Evolutionary conservation across 2,329 filamentous ascomycete species (phyloP).

Genomic region (Diaporthe helianthi): DNA sequence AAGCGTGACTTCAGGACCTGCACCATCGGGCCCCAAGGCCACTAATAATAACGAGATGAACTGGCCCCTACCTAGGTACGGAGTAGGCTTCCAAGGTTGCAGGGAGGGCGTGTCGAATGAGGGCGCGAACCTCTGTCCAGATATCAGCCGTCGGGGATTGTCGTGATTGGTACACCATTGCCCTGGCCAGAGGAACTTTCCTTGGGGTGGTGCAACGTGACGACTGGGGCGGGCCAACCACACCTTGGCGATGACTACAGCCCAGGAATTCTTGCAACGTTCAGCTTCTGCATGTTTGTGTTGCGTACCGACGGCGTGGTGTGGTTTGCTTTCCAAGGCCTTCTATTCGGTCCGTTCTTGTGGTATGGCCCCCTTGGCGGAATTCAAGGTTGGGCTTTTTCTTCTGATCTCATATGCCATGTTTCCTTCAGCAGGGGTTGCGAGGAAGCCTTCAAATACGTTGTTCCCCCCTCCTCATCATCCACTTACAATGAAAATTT

Average conservation of each 20-base stretch:
- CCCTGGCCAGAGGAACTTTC: neutral
- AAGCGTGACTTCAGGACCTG: neutral
- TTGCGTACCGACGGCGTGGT: constrained; percentile 10
- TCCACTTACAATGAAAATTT: neutral
- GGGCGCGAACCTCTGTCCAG: constrained; percentile 1
- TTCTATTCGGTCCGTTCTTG: constrained; percentile 18
- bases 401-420: neutral
- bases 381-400: neutral
- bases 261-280: constrained; percentile 13
- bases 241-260: constrained; percentile 22
- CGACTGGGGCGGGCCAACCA: constrained; percentile 7
- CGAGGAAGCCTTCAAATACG: constrained; percentile 3
- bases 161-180: constrained; percentile 7
- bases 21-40: neutral
- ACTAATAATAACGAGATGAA: constrained; percentile 17
- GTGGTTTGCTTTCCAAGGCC: neutral
- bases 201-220: constrained; percentile 18
- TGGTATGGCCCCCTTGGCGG: constrained; percentile 18
- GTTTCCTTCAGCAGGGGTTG: constrained; percentile 6
- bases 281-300: constrained; percentile 2
- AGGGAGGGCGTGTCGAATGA: neutral
- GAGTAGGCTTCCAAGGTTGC: no score
- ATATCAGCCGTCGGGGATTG: constrained; percentile 14
- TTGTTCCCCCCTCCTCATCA: neutral
- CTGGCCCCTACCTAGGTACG: neutral